Evolutionary conservation across 805 yeast genomes (phyloP).

Genomic region (Starmerella lactis-condensi): DNA sequence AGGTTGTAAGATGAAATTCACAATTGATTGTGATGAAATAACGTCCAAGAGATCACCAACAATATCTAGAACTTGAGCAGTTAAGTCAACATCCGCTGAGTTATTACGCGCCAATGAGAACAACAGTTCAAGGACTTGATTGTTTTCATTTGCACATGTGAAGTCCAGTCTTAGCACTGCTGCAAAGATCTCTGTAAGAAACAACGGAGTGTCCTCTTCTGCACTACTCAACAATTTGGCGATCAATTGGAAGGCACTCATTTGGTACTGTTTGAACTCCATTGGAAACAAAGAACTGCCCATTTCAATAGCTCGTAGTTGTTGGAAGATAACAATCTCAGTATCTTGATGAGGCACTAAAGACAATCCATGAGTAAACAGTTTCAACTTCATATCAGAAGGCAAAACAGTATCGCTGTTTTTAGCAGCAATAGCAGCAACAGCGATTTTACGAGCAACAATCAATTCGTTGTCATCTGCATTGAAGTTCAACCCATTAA

Average conservation of each 20-base stretch:
- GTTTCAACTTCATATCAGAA: conserved; percentile 6
- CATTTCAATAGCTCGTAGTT: conserved; percentile 6
- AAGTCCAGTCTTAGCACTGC: conserved; percentile 35
- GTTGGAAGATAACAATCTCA: conserved; percentile 8
- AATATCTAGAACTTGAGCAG: conserved; percentile 50
- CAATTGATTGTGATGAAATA: conserved; percentile 5
- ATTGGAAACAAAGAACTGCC: conserved; percentile 11
- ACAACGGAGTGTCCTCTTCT: conserved; percentile 63
- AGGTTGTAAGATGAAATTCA: conserved; percentile 12
- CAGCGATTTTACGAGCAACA: conserved; percentile 13
- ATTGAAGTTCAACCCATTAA: conserved; percentile 4
- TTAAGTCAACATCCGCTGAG: conserved; percentile 53
- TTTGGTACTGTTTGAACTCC: conserved; percentile 17
- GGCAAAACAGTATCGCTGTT: conserved; percentile 10
- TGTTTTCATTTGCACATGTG: conserved; percentile 18
- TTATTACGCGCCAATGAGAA: conserved; percentile 51
- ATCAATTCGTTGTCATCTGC: conserved; percentile 6
- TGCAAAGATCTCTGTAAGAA: conserved; percentile 51
- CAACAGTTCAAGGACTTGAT: conserved; percentile 34
- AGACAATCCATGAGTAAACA: conserved; percentile 9
- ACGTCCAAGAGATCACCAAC: conserved; percentile 38
- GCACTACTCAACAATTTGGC: conserved; percentile 36
- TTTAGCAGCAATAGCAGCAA: conserved; percentile 15
- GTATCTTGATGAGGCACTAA: conserved; percentile 4
- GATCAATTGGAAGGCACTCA: conserved; percentile 24